Conservation (phyloP, 2,329 filamentous ascomycete species). For the Penicillium paneum region DNA sequence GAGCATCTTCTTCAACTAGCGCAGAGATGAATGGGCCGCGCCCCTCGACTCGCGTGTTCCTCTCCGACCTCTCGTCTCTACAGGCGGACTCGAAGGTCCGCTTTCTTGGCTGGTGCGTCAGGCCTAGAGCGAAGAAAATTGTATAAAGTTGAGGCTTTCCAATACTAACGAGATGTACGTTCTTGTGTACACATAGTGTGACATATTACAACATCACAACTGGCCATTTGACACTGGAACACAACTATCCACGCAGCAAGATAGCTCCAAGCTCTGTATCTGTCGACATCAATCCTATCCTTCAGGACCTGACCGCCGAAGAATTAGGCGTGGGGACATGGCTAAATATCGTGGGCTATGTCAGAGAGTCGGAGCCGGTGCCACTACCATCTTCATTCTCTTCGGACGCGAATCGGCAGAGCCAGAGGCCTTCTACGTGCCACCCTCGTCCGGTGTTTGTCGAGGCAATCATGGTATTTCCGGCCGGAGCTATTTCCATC, state of each 20-base stretch:
- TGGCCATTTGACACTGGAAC: conserved; percentile 65
- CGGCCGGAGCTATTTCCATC: conserved; percentile 69
- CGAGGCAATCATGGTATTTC: conserved; percentile 76
- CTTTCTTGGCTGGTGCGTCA: conserved; percentile 81
- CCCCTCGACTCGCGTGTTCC: conserved; percentile 63
- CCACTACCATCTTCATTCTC: conserved; percentile 13
- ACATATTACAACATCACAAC: conserved; percentile 55
- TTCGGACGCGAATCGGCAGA: conserved; percentile 8
- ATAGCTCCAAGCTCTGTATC: conserved; percentile 48
- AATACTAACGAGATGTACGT: background rate
- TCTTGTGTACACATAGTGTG: conserved; percentile 48
- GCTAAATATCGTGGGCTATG: conserved; percentile 85
- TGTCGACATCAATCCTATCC: conserved; percentile 70
- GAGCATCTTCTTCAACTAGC: background rate
- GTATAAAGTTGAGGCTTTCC: background rate
- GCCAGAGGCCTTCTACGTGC: conserved; percentile 5
- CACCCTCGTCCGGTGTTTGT: conserved; percentile 47
- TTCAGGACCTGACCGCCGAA: conserved; percentile 61
- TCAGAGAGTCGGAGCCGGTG: conserved; percentile 42
- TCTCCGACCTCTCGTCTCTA: conserved; percentile 57
- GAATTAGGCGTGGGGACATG: conserved; percentile 73
- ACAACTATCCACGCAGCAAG: conserved; percentile 54
- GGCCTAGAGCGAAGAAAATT: background rate
- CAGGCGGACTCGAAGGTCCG: conserved; percentile 73
- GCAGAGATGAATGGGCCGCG: conserved; percentile 52